A percentile compares a stretch with the other conserved stretches of the same genome.
Conservation (phyloP, 805 yeast species). For the Cyberlindnera petersonii region DNA sequence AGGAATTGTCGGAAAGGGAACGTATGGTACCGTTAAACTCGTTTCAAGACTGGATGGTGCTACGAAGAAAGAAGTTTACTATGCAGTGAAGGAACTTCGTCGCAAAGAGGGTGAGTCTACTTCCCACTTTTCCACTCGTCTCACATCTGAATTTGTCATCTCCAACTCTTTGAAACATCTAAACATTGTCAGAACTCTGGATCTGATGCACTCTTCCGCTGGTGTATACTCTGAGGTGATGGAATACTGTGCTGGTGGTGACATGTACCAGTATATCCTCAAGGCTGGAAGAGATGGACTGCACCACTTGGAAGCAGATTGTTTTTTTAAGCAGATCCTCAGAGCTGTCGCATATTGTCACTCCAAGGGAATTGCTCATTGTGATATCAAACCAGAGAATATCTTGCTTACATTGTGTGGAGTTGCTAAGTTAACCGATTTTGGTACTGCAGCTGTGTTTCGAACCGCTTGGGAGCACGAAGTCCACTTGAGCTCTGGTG, state of each 20-base stretch:
- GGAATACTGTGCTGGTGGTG: slow-evolving; percentile 94
- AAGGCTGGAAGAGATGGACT: slow-evolving; percentile 49
- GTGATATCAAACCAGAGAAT: slow-evolving; percentile 90
- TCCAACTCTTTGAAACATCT: slow-evolving; percentile 71
- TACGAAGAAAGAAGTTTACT: slow-evolving; percentile 66
- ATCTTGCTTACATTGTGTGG: slow-evolving; percentile 66
- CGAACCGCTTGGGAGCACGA: slow-evolving; percentile 85
- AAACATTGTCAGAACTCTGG: slow-evolving; percentile 75
- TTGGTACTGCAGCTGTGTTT: slow-evolving; percentile 89
- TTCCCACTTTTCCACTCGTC: slow-evolving; percentile 89
- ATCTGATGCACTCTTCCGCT: slow-evolving; percentile 69
- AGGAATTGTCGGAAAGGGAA: slow-evolving; percentile 84
- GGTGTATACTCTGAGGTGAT: slow-evolving; percentile 82
- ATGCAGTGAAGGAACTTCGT: slow-evolving; percentile 95
- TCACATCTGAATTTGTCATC: slow-evolving; percentile 88
- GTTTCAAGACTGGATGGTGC: slow-evolving; percentile 93
- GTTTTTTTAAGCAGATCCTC: slow-evolving; percentile 82
- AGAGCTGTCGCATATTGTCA: slow-evolving; percentile 85
- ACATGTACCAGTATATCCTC: slow-evolving; percentile 57
- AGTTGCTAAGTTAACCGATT: slow-evolving; percentile 69
- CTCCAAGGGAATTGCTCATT: slow-evolving; percentile 88
- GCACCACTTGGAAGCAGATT: slow-evolving; percentile 71
- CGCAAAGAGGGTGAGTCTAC: slow-evolving; percentile 95
- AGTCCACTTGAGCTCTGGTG: slow-evolving; percentile 64
- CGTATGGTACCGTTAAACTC: slow-evolving; percentile 93